Conservation (phyloP, 371 early-diverging fungal genomes). For the Gilbertella persicaria region DNA sequence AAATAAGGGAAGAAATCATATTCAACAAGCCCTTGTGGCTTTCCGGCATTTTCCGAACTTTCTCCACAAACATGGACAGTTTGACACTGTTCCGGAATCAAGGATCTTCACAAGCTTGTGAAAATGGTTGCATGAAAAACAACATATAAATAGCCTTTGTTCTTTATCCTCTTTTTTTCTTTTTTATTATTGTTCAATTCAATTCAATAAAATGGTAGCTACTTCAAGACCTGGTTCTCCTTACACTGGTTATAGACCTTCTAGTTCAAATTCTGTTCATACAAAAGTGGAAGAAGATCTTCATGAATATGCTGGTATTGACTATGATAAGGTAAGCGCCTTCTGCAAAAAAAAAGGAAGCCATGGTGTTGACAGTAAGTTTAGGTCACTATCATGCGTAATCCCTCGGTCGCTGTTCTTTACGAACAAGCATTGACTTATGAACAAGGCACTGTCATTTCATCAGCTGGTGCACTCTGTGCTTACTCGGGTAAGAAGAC, state of each 20-base stretch:
- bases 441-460: conserved; percentile 90
- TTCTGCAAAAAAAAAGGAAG: background rate
- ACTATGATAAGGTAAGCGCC: conserved; percentile 55
- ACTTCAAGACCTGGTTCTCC: conserved; percentile 48
- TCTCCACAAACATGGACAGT: background rate
- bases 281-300: conserved; percentile 57
- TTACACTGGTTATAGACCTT: conserved; percentile 35
- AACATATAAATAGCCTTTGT: background rate
- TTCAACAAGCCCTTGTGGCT: too few relatives aligned
- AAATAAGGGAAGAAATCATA: background rate
- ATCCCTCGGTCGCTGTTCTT: conserved; percentile 80
- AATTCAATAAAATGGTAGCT: conserved; percentile 24
- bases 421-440: conserved; percentile 94
- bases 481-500: conserved; percentile 92
- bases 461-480: conserved; percentile 91
- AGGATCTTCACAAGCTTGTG: conserved; percentile 7
- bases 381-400: conserved; percentile 65
- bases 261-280: conserved; percentile 37
- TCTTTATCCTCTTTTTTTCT: background rate
- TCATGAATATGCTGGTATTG: conserved; percentile 55
- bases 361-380: background rate
- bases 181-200: background rate
- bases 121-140: background rate
- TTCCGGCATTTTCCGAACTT: background rate
- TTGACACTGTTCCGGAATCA: background rate